A percentile compares a stretch with the other conserved stretches of the same genome.
Conservation (phyloP, 352 stramenopile genomes). For the Halophytophthora batemanensis region DNA sequence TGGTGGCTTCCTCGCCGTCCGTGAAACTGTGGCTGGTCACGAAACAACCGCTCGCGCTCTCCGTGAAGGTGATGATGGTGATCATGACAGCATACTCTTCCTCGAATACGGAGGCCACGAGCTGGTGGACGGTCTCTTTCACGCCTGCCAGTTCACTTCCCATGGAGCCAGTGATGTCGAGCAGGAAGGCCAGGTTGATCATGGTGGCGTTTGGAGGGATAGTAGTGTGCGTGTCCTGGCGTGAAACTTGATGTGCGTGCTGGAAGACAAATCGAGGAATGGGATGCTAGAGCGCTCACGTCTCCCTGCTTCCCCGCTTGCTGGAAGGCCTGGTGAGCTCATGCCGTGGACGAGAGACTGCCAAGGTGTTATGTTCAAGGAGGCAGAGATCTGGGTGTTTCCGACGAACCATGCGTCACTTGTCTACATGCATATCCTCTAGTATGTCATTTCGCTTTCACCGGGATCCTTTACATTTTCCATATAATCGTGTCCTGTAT, state of each 20-base stretch:
- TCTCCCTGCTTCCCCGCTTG: too few relatives aligned
- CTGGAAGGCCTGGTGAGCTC: too few relatives aligned
- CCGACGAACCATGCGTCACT: too few relatives aligned
- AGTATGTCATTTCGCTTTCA: too few relatives aligned
- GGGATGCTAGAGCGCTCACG: background rate
- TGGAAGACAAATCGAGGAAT: conserved; percentile 19
- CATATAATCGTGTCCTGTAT: too few relatives aligned
- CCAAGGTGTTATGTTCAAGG: too few relatives aligned
- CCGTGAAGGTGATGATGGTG: conserved; percentile 75
- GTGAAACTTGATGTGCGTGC: background rate
- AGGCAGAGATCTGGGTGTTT: too few relatives aligned
- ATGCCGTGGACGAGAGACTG: too few relatives aligned
- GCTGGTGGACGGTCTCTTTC: conserved; percentile 49
- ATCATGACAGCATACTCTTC: conserved; percentile 51
- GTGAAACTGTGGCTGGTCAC: conserved; percentile 63
- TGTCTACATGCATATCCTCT: too few relatives aligned
- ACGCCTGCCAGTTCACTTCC: conserved; percentile 46
- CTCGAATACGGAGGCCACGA: conserved; percentile 53
- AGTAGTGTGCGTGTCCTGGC: background rate
- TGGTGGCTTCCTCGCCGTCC: conserved; percentile 35
- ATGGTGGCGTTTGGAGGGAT: conserved; percentile 20
- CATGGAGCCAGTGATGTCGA: conserved; percentile 81
- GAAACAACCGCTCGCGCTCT: conserved; percentile 47
- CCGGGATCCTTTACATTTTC: too few relatives aligned
- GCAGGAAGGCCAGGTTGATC: conserved; percentile 66